These are phyloP conservation scores for Chondrus crispus DNA, from an alignment of 23 red algal species.

Conservation along the genomic window DNA sequence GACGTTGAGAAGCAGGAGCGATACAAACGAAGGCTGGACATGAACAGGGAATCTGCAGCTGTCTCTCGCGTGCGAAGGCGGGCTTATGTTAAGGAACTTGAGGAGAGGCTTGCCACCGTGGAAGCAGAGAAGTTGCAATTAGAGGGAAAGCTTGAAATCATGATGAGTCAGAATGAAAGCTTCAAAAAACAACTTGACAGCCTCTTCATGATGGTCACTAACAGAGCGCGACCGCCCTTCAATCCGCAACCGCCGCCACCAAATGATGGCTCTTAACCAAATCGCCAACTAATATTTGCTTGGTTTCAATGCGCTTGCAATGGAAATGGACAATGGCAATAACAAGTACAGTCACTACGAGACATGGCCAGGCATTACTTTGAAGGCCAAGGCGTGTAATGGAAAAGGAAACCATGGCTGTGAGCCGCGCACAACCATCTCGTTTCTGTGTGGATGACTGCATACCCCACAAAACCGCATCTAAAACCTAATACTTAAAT, in stretches of 20 bases:
- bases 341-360: no score
- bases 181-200: conserved; percentile 55
- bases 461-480: no score
- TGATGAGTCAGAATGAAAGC: conserved; percentile 51
- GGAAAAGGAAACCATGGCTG: no score
- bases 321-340: no score
- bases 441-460: no score
- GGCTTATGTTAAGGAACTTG: conserved; percentile 62
- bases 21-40: conserved; percentile 60
- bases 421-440: no score
- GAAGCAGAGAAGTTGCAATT: conserved; percentile 68
- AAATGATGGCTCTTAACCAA: no score
- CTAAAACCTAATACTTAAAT: no score
- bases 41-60: conserved; percentile 73
- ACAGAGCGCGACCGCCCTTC: not conserved
- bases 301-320: no score
- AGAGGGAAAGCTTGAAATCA: conserved; percentile 52
- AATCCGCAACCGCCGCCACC: not conserved
- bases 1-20: conserved; percentile 37
- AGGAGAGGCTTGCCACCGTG: conserved; percentile 50
- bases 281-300: no score
- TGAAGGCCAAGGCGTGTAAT: no score
- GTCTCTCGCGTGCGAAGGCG: conserved; percentile 63
- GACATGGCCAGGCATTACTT: no score
- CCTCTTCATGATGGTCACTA: conserved; percentile 40